Percentiles rank a stretch among this genome's conserved stretches.
Evolutionary conservation across 1,284 basidiomycete species (phyloP).

Genomic region (Microbotryum lychnidis-dioicae): DNA sequence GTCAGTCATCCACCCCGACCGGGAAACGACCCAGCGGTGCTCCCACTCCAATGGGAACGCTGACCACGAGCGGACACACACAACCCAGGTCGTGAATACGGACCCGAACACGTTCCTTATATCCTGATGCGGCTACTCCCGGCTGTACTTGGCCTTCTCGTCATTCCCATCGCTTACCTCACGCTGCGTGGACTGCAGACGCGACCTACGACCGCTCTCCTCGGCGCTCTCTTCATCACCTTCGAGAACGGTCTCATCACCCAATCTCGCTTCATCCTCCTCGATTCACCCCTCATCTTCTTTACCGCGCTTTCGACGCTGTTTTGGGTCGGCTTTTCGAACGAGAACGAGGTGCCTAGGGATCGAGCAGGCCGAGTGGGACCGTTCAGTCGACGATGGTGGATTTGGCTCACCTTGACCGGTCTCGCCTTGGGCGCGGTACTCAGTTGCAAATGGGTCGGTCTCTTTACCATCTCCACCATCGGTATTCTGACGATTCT

Average conservation of each 20-base stretch:
- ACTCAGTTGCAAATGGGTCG: slow-evolving; percentile 95
- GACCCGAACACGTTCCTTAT: slow-evolving; percentile 69
- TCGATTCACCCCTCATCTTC: slow-evolving; percentile 94
- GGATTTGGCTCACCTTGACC: slow-evolving; percentile 82
- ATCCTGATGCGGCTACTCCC: slow-evolving; percentile 92
- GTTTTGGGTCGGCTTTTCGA: slow-evolving; percentile 82
- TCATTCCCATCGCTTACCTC: slow-evolving; percentile 84
- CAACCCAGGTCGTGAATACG: slow-evolving; percentile 55
- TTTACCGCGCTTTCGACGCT: slow-evolving; percentile 87
- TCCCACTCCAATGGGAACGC: slow-evolving; percentile 34
- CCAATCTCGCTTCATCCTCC: slow-evolving; percentile 91
- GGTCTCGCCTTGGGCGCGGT: slow-evolving; percentile 87
- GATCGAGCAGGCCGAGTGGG: slow-evolving; percentile 22
- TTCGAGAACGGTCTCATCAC: slow-evolving; percentile 96
- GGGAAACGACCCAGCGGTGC: slow-evolving; percentile 34
- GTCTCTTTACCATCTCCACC: slow-evolving; percentile 96
- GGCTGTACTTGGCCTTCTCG: slow-evolving; percentile 77
- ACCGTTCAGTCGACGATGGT: slow-evolving; percentile 60
- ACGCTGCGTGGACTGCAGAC: slow-evolving; percentile 87
- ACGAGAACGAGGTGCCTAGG: slow-evolving; percentile 59
- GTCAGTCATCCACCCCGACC: slow-evolving; percentile 53
- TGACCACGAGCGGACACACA: background rate
- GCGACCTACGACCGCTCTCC: slow-evolving; percentile 76
- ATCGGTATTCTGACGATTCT: slow-evolving; percentile 74
- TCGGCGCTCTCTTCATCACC: slow-evolving; percentile 81